A percentile compares a stretch with the other conserved stretches of the same genome.
Evolutionary conservation across 73 alveolate genomes (phyloP).

Genomic region (Symbiodinium natans): DNA sequence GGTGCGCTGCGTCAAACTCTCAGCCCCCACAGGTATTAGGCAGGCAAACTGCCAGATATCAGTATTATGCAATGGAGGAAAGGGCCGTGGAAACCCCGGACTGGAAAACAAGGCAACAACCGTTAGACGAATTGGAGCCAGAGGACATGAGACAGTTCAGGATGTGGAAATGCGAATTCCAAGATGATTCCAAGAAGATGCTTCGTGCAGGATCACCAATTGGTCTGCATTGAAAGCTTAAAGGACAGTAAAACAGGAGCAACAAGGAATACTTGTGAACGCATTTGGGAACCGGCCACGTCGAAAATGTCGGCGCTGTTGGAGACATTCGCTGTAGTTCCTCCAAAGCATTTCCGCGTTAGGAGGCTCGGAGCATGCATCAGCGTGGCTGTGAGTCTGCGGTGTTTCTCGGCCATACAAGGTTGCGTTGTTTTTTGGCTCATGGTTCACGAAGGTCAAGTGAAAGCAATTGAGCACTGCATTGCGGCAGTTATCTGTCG

Average conservation of each 20-base stretch:
- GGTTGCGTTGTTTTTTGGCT: too few species aligned
- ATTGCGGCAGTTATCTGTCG: too few species aligned
- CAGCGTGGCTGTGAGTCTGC: too few species aligned
- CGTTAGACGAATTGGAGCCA: too few species aligned
- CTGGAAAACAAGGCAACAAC: too few species aligned
- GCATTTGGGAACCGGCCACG: too few species aligned
- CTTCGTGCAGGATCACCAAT: too few species aligned
- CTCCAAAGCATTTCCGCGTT: not conserved
- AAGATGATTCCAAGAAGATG: not conserved
- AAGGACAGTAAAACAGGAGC: not conserved
- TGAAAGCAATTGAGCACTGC: too few species aligned
- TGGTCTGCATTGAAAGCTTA: not conserved
- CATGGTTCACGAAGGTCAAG: too few species aligned
- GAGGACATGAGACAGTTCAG: not conserved
- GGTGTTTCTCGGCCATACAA: too few species aligned
- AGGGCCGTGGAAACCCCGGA: too few species aligned
- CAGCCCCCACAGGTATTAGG: not conserved
- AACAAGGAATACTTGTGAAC: too few species aligned
- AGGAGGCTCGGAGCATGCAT: not conserved
- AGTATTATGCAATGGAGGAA: not conserved
- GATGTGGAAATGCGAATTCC: not conserved
- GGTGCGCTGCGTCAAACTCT: not conserved
- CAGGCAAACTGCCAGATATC: not conserved
- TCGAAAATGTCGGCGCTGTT: not conserved
- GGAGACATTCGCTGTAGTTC: not conserved